A percentile compares a stretch with the other conserved stretches of the same genome.
Evolutionary conservation across 2,329 filamentous ascomycete genomes (phyloP).

Genomic region (Orbilia quercus): DNA sequence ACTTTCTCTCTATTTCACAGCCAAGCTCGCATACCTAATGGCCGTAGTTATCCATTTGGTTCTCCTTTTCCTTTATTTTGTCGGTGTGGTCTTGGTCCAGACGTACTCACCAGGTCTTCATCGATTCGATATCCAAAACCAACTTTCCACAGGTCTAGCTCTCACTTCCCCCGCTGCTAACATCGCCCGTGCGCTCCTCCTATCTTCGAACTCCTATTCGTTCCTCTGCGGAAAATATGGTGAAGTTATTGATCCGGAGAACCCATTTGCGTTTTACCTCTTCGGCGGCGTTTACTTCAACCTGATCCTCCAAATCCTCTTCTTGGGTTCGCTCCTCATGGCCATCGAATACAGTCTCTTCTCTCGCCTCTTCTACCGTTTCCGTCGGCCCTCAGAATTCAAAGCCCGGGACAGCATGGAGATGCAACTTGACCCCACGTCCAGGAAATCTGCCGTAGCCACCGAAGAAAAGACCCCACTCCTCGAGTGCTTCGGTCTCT

Average conservation of each 20-base stretch:
- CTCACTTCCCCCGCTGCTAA: conserved; percentile 81
- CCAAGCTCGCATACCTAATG: conserved; percentile 43
- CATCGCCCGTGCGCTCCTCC: conserved; percentile 77
- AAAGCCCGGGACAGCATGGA: conserved; percentile 65
- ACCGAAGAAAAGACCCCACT: conserved; percentile 77
- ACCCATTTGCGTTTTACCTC: conserved; percentile 68
- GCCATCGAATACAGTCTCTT: conserved; percentile 80
- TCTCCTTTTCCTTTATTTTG: conserved; percentile 76
- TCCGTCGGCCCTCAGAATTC: conserved; percentile 62
- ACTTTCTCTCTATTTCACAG: conserved; percentile 71
- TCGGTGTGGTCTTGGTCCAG: conserved; percentile 76
- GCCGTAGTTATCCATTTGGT: conserved; percentile 65
- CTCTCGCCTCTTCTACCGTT: conserved; percentile 45
- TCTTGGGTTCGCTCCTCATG: conserved; percentile 79
- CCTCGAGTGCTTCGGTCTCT: conserved; percentile 76
- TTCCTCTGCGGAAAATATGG: conserved; percentile 75
- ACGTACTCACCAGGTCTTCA: conserved; percentile 77
- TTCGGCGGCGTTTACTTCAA: conserved; percentile 90
- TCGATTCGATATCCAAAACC: conserved; percentile 74
- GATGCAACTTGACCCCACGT: conserved; percentile 58
- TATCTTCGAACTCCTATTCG: conserved; percentile 85
- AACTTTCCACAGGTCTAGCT: conserved; percentile 80
- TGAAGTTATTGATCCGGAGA: conserved; percentile 72
- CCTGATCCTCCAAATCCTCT: conserved; percentile 76
- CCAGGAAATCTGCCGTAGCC: conserved; percentile 66